Conservation (phyloP, 805 yeast species). For the Candida montana region DNA sequence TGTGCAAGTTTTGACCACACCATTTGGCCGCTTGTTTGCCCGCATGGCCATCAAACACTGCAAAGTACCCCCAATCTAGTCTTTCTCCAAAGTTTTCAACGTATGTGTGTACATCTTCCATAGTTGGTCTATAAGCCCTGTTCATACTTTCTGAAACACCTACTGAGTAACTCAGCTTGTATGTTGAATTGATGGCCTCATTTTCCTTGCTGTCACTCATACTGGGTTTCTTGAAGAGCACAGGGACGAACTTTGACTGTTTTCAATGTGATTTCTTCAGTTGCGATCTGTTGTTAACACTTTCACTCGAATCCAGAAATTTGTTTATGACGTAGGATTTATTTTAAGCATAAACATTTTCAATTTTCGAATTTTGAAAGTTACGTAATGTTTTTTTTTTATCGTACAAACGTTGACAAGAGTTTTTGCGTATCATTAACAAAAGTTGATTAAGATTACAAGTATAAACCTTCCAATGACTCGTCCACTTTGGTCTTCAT, state of each 20-base stretch:
- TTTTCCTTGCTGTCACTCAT: conserved; percentile 5
- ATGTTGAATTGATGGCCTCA: conserved; percentile 7
- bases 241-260: neutral
- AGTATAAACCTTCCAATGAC: conserved; percentile 86
- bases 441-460: conserved; percentile 13
- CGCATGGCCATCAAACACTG: conserved; percentile 95
- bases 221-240: neutral
- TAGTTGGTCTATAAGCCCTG: conserved; percentile 69
- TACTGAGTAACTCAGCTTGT: conserved; percentile 64
- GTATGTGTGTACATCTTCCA: conserved; percentile 96
- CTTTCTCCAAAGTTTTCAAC: conserved; percentile 90
- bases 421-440: too few species aligned
- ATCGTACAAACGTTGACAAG: too few species aligned
- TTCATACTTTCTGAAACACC: conserved; percentile 93
- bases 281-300: too few species aligned
- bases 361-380: too few species aligned
- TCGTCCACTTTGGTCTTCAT: conserved; percentile 96
- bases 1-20: conserved; percentile 86
- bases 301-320: too few species aligned
- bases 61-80: conserved; percentile 92
- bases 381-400: too few species aligned
- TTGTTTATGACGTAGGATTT: neutral
- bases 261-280: too few species aligned
- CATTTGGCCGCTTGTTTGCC: conserved; percentile 90
- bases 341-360: neutral